These are phyloP conservation scores for Malassezia psittaci DNA, from an alignment of 1,284 basidiomycete species.

Conservation along the genomic window DNA sequence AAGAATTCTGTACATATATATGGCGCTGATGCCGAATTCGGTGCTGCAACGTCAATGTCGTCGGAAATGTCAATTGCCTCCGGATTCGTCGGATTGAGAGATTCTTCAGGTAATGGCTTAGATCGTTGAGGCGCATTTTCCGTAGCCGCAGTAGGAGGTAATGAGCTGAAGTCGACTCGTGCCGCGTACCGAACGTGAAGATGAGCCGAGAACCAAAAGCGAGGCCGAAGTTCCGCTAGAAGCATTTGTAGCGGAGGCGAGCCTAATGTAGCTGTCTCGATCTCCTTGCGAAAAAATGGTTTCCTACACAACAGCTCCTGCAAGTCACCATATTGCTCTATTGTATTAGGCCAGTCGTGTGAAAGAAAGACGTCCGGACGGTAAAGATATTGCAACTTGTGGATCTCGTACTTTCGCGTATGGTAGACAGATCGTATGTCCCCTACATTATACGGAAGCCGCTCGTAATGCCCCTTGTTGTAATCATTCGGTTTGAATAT, in stretches of 20 bases:
- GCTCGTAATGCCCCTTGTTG: slow-evolving; percentile 52
- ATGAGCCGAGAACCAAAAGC: slow-evolving; percentile 95
- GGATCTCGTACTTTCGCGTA: slow-evolving; percentile 72
- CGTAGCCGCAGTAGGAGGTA: neutral
- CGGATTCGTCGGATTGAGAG: slow-evolving; percentile 14
- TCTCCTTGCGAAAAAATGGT: slow-evolving; percentile 68
- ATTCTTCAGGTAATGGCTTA: neutral
- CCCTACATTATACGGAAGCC: slow-evolving; percentile 58
- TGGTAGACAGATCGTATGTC: slow-evolving; percentile 81
- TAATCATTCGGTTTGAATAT: slow-evolving; percentile 83
- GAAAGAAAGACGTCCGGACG: slow-evolving; percentile 67
- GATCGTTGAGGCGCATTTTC: neutral
- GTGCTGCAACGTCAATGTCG: slow-evolving; percentile 16
- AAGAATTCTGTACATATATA: slow-evolving; percentile 64
- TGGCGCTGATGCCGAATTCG: slow-evolving; percentile 7
- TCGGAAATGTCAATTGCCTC: slow-evolving; percentile 24
- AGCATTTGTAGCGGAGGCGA: slow-evolving; percentile 79
- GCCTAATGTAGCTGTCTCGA: slow-evolving; percentile 61
- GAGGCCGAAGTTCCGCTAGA: slow-evolving; percentile 63
- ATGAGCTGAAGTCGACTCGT: neutral
- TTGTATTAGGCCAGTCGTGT: slow-evolving; percentile 89
- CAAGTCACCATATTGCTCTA: slow-evolving; percentile 71
- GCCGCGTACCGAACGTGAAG: slow-evolving; percentile 63
- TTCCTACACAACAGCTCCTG: slow-evolving; percentile 63
- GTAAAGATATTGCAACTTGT: slow-evolving; percentile 65